A percentile compares a stretch with the other conserved stretches of the same genome.
These are phyloP conservation scores for Globisporangium acanthophoron DNA, from an alignment of 352 stramenopile species.

Conservation along the genomic window DNA sequence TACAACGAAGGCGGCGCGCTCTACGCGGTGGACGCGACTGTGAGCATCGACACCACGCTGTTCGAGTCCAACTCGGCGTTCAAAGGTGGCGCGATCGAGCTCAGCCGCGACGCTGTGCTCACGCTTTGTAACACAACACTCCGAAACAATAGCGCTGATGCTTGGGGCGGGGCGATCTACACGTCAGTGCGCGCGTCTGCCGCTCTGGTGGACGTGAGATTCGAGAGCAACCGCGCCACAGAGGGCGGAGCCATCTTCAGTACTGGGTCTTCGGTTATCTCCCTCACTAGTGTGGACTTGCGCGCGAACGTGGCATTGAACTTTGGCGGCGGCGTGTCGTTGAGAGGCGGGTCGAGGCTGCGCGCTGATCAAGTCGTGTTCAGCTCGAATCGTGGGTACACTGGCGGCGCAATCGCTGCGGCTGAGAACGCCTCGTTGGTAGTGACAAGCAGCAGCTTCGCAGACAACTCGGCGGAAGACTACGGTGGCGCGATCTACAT, in stretches of 20 bases:
- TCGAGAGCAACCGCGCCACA: constrained; percentile 32
- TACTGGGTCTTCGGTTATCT: constrained; percentile 28
- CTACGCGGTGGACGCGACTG: constrained; percentile 35
- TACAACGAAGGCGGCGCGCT: constrained; percentile 40
- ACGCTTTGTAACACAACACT: constrained; percentile 20
- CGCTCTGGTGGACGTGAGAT: constrained; percentile 18
- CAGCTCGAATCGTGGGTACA: constrained; percentile 33
- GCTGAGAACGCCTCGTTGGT: constrained; percentile 29
- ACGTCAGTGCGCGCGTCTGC: constrained; percentile 36
- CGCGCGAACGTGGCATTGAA: constrained; percentile 23
- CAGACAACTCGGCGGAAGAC: constrained; percentile 33
- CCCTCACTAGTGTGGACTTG: constrained; percentile 10
- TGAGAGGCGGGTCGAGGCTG: constrained; percentile 21
- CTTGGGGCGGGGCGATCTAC: constrained; percentile 41
- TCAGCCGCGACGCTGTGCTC: constrained; percentile 31
- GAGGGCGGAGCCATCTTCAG: constrained; percentile 47
- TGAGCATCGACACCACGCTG: constrained; percentile 21
- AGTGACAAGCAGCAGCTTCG: constrained; percentile 21
- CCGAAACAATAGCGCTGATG: constrained; percentile 29
- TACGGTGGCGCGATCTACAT: constrained; percentile 58
- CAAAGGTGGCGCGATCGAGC: constrained; percentile 43
- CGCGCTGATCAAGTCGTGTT: constrained; percentile 17
- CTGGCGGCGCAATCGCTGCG: constrained; percentile 39
- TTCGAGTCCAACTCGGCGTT: constrained; percentile 38
- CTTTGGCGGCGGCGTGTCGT: constrained; percentile 43